Evolutionary conservation across 257 asterid genomes (phyloP), one percentile per base, ranked within the genome.

Genomic region (Orobanche coerulescens): DNA sequence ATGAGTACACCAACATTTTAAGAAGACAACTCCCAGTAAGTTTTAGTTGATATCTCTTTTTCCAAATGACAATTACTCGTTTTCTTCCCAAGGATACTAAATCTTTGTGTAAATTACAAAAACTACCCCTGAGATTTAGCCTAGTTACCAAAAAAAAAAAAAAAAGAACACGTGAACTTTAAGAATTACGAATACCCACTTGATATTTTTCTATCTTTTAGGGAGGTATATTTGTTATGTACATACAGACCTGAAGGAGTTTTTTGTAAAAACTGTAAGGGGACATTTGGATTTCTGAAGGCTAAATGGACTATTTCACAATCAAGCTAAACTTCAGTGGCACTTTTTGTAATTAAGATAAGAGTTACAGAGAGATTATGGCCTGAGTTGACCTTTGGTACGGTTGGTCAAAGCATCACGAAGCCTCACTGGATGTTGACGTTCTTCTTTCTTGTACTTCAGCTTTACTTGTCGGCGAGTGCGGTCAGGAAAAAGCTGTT

Each of bases 341-440:
- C 19, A 47, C 4, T 47, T 16, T 47, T 2, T 47, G 53, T 7
- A 19, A 19, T n/a, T 47, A 47, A 6, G 13, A 43, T 14, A 43
- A 1, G 49, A 42, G 49, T 15, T 9, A 10, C 49, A 42, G 49
- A 39, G 16, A 42, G 48, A 42, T 9, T 42, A 47, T 14, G 25
- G 28, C 13, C n/a, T 8, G 11, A 19, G 53, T 47, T 16, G n/a
- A 47, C 53, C 53, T 47, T 47, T 47, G 4, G 53, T 47, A 19
- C 53, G 53, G 53, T 47, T 47, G 28, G 53, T 47, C 53, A 47
- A 19, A 47, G 53, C 53, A 47, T 47, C 53, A 8, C 25, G 53
- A 47, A 47, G 53, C 53, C 53, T 47, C 14, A 47, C 19, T 19
- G 53, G 53, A 47, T 19, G 53, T 20, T 47, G 15, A 1, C 53